Evolutionary conservation across 352 stramenopile genomes (phyloP).

Genomic region (Phytophthora rubi): DNA sequence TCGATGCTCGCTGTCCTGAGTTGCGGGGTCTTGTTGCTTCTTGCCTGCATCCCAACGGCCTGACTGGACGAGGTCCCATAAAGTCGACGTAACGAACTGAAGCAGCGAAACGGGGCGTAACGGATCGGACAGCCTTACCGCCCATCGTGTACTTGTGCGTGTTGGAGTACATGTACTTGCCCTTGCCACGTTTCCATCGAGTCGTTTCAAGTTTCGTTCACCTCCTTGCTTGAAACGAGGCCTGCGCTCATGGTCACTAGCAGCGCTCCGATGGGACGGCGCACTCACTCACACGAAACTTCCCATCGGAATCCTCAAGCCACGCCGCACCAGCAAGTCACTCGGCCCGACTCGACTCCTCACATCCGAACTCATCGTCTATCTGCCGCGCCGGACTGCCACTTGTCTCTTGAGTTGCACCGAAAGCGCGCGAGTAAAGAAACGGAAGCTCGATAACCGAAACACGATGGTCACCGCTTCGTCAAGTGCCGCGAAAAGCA

Average conservation of each 20-base stretch:
- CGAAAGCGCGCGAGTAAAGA: constrained; percentile 22
- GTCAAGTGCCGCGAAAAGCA: constrained; percentile 37
- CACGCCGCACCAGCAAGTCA: constrained; percentile 2
- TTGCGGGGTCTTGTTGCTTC: neutral
- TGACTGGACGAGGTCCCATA: constrained; percentile 20
- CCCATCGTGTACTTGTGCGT: constrained; percentile 12
- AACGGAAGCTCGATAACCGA: constrained; percentile 18
- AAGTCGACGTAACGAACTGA: constrained; percentile 35
- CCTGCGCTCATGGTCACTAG: constrained; percentile 33
- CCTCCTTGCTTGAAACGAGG: constrained; percentile 26
- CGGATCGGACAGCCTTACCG: constrained; percentile 28
- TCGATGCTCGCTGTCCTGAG: constrained; percentile 4
- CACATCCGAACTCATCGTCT: constrained; percentile 47
- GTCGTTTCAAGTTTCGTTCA: constrained; percentile 41
- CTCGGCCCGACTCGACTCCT: constrained; percentile 8
- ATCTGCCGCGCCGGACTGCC: constrained; percentile 18
- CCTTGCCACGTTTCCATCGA: constrained; percentile 18
- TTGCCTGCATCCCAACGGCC: constrained; percentile 21
- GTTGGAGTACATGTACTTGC: constrained; percentile 6
- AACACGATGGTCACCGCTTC: constrained; percentile 37
- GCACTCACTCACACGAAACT: constrained; percentile 36
- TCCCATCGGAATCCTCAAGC: constrained; percentile 41
- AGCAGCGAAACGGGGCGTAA: constrained; percentile 30
- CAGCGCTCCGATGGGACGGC: constrained; percentile 27
- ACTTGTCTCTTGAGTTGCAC: constrained; percentile 14